A percentile compares a stretch with the other conserved stretches of the same genome.
phyloP scores from a whole-genome alignment of 2,329 filamentous ascomycete species.

The Aspergillaceae sp. region DNA sequence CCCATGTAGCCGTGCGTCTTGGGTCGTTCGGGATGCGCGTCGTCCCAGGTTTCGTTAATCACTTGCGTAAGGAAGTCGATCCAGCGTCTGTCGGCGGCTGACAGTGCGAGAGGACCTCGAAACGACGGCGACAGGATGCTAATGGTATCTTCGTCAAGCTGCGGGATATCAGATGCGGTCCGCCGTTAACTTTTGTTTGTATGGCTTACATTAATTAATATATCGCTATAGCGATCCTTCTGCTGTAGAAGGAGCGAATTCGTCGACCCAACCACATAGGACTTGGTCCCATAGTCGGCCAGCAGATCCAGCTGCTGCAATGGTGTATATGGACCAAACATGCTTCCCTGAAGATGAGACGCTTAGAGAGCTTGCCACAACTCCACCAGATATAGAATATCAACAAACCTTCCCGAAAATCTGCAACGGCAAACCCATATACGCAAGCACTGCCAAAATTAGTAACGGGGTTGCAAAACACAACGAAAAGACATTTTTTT shows the following conservation, averaged over 20 bases:
- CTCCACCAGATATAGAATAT: not conserved
- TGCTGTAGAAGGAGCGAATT: conserved; percentile 91
- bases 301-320: conserved; percentile 91
- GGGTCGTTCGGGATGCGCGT: conserved; percentile 76
- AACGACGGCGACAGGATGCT: conserved; percentile 75
- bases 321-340: conserved; percentile 95
- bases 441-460: conserved; percentile 57
- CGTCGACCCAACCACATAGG: conserved; percentile 93
- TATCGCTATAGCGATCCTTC: conserved; percentile 90
- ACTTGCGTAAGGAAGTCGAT: conserved; percentile 92
- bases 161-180: not conserved
- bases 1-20: conserved; percentile 91
- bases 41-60: conserved; percentile 95
- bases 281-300: conserved; percentile 89
- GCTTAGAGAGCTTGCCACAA: not conserved
- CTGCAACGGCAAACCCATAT: conserved; percentile 90
- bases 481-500: not conserved
- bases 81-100: conserved; percentile 84
- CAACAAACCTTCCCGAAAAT: conserved; percentile 73
- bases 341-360: conserved; percentile 52
- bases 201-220: conserved; percentile 65
- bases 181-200: not conserved
- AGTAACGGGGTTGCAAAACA: conserved; percentile 10
- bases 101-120: conserved; percentile 65
- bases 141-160: conserved; percentile 77